phyloP scores from a whole-genome alignment of 2,329 filamentous ascomycete species.

The Pseudogymnoascus sp. region DNA sequence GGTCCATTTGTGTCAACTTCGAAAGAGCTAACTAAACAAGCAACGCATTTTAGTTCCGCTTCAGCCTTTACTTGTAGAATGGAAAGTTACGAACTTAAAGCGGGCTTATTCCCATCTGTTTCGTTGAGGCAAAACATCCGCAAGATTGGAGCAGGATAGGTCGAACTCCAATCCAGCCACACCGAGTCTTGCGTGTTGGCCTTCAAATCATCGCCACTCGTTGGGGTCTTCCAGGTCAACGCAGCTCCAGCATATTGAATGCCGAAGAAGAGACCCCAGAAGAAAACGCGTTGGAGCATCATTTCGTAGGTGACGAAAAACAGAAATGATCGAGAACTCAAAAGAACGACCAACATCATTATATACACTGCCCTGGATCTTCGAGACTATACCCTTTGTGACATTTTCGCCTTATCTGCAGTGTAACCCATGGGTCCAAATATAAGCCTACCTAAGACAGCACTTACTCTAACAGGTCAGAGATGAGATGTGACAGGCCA shows the following conservation, averaged over 20 bases:
- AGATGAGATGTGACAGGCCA: not conserved
- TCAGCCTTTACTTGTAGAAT: not conserved
- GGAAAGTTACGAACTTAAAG: not conserved
- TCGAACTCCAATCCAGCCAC: slow-evolving; percentile 16
- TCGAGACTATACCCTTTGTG: not conserved
- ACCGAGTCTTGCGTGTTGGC: slow-evolving; percentile 17
- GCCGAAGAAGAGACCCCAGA: not conserved
- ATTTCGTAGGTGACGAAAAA: not conserved
- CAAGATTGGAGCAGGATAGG: slow-evolving; percentile 11
- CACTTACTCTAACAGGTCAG: not conserved
- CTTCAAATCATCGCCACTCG: slow-evolving; percentile 10
- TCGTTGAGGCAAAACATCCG: slow-evolving; percentile 17
- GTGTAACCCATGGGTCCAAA: not conserved
- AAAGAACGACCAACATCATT: not conserved
- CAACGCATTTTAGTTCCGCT: slow-evolving; percentile 3
- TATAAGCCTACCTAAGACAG: not conserved
- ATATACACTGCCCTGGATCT: not conserved
- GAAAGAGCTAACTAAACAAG: slow-evolving; percentile 15
- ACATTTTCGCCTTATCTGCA: not conserved
- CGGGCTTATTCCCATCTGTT: not conserved
- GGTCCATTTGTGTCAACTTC: slow-evolving; percentile 14
- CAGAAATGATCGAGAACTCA: not conserved
- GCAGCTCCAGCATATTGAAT: not conserved
- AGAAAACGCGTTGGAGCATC: not conserved
- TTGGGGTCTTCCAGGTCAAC: slow-evolving; percentile 15